phyloP scores from a whole-genome alignment of 345 rosid genomes.

The Eucalyptus rudis region DNA sequence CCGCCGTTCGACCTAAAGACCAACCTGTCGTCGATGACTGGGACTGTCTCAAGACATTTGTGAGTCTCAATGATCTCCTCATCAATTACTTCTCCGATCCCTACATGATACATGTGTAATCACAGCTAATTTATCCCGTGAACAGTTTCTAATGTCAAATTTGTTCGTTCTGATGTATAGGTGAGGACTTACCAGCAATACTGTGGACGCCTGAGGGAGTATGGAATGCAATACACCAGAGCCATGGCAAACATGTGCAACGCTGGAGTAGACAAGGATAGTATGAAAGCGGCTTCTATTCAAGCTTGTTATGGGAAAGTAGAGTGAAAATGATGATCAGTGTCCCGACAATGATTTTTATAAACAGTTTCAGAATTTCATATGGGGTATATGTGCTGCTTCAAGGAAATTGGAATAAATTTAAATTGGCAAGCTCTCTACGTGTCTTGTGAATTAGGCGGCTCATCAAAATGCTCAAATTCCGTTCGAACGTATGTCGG shows the following conservation, averaged over 20 bases:
- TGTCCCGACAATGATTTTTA: not conserved
- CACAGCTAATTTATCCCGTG: not conserved
- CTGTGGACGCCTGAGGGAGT: slow-evolving; percentile 13
- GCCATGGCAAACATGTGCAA: slow-evolving; percentile 34
- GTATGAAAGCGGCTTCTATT: not conserved
- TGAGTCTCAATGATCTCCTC: not conserved
- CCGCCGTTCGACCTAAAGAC: slow-evolving; percentile 1
- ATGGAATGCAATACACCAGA: slow-evolving; percentile 25
- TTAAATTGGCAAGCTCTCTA: not conserved
- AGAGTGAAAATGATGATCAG: not conserved
- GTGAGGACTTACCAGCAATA: slow-evolving; percentile 12
- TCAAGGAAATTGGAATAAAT: not conserved
- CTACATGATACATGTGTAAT: not conserved
- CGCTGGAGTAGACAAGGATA: slow-evolving; percentile 1
- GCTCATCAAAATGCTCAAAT: not conserved
- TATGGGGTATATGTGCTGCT: not conserved
- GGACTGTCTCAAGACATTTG: slow-evolving; percentile 30
- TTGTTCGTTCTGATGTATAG: not conserved
- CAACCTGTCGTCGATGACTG: slow-evolving; percentile 29
- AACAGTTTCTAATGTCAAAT: not conserved
- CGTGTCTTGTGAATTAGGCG: not conserved
- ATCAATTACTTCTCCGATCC: not conserved
- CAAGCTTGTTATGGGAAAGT: not conserved
- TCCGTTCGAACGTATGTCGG: not conserved
- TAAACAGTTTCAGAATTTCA: not conserved